Evolutionary conservation across 768 basidiomycete genomes (phyloP), one percentile per base, ranked within the genome.

Genomic region (Ephemerocybe angulata): DNA sequence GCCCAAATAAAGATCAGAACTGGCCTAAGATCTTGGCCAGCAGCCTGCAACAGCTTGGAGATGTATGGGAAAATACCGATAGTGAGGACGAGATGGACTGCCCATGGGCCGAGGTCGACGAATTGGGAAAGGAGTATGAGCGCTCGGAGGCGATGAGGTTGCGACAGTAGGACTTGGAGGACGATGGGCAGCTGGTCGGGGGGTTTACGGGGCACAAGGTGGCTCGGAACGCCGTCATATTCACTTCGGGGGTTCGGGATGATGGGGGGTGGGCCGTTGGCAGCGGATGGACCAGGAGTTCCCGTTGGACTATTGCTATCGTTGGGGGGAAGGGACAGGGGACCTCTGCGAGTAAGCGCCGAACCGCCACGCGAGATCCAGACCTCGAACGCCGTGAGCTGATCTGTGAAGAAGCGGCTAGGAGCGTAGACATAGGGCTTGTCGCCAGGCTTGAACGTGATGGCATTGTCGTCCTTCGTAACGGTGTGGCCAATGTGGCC

Each of bases 41-140:
- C 93, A 0, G 96, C 94, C 70, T 97, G 94, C 6, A 99, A 81
- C 4, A 99, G 82, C 64, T 97, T 95, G 54, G 93, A 91, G 49
- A 98, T 98, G 67, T 98, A 99, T 3, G 97, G 96, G 76, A 98
- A 98, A 65, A 98, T 98, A 12, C 97, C 97, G 63, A 99, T 98
- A 5, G 89, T 88, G 31, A 99, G 79, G 12, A 96, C 94, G 13
- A 98, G 84, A 61, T 97, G 90, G 46, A 98, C 97, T 0, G 97
- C 97, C 96, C 97, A 98, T 12, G 97, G 95, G 0, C 97, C 97
- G 6, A 99, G 83, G 67, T 99, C 97, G 62, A 98, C 93, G 62
- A 98, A 99, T 72, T 95, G 92, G 30, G 94, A 96, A 4, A 99
- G 82, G 22, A 98, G 84, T 60, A 98, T 96, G 57, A 99, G 85